Conservation (phyloP, 2,329 filamentous ascomycete species). For the Exophiala alcalophila region DNA sequence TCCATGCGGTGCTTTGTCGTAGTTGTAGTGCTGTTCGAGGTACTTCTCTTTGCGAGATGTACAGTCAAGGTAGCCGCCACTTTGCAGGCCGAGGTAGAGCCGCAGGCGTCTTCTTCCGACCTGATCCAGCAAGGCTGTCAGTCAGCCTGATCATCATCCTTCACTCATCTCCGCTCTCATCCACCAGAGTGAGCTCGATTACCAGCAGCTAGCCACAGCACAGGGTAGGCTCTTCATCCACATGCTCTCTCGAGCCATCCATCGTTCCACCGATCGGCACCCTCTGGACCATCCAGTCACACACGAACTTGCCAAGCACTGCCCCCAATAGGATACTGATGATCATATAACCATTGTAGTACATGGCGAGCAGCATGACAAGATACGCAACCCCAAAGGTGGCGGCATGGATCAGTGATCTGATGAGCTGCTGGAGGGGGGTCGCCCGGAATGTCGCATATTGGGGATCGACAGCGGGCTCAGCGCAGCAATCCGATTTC, state of each 20-base stretch:
- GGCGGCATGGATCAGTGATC: slow-evolving; percentile 23
- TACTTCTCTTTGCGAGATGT: not conserved
- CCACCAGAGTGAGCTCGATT: not conserved
- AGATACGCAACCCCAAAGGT: slow-evolving; percentile 48
- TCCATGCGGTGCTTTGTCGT: too few species aligned
- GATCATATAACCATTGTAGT: slow-evolving; percentile 71
- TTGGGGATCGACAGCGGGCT: slow-evolving; percentile 14
- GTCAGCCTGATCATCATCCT: too few species aligned
- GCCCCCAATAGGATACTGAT: slow-evolving; percentile 77
- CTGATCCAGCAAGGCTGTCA: too few species aligned
- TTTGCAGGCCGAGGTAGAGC: too few species aligned
- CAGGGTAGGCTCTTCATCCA: slow-evolving; percentile 21
- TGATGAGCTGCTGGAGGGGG: slow-evolving; percentile 26
- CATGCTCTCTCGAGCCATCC: not conserved
- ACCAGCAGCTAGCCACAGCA: slow-evolving; percentile 27
- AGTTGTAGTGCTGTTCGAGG: too few species aligned
- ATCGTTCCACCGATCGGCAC: slow-evolving; percentile 40
- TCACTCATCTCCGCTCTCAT: not conserved
- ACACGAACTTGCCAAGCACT: slow-evolving; percentile 70
- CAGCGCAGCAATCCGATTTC: not conserved
- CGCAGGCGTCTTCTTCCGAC: too few species aligned
- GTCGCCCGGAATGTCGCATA: slow-evolving; percentile 23
- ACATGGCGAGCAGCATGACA: slow-evolving; percentile 65
- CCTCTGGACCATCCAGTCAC: slow-evolving; percentile 55
- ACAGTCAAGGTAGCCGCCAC: too few species aligned